phyloP scores from a whole-genome alignment of 768 basidiomycete species.

The Antrodiella citrinella region DNA sequence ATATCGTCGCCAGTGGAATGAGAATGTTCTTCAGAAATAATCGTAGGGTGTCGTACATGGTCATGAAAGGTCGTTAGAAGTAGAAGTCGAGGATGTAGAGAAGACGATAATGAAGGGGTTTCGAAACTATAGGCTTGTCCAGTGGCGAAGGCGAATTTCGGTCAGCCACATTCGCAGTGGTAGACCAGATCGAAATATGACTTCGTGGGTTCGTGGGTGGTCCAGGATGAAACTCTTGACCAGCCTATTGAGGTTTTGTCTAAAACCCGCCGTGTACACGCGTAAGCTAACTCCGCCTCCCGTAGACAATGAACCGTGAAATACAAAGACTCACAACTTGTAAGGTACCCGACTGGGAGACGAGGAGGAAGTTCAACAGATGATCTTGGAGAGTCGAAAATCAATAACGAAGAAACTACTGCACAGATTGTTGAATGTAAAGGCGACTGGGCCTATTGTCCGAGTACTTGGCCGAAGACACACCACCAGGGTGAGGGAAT shows the following conservation, averaged over 20 bases:
- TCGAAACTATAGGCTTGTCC: not conserved
- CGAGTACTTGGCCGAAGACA: not conserved
- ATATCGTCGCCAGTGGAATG: constrained; percentile 2
- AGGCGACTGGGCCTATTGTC: not conserved
- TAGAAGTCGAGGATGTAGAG: not conserved
- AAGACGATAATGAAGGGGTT: not conserved
- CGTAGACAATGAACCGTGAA: too few relatives aligned
- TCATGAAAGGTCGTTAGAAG: constrained; percentile 4
- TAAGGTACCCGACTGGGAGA: not conserved
- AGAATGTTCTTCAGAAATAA: constrained; percentile 3
- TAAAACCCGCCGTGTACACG: not conserved
- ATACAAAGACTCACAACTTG: not conserved
- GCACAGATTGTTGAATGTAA: not conserved
- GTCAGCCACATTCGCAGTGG: not conserved
- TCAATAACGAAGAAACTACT: too few relatives aligned
- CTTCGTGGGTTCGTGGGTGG: not conserved
- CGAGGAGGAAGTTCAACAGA: not conserved
- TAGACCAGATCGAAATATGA: not conserved
- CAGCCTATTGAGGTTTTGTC: not conserved
- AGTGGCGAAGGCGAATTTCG: not conserved
- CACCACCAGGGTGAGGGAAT: not conserved
- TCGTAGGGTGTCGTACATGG: constrained; percentile 3
- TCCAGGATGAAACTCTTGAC: not conserved
- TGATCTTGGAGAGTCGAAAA: too few relatives aligned
- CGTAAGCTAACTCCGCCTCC: too few relatives aligned